Evolutionary conservation across 2,329 filamentous ascomycete genomes (phyloP), one percentile per base, ranked within the genome.

Genomic region (Diaporthe eres): DNA sequence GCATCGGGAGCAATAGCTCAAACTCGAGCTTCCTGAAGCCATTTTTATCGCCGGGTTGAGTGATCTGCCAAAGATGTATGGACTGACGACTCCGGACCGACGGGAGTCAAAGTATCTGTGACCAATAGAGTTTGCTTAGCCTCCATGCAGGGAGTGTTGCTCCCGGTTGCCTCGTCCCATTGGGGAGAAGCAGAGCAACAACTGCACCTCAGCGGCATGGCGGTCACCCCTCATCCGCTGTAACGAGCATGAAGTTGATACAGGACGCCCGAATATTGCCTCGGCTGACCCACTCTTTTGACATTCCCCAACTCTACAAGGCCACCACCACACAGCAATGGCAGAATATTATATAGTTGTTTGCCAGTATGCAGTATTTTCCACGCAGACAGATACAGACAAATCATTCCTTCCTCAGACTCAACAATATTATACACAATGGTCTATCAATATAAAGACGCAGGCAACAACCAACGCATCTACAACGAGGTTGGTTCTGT

Each of bases 401-500:
- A 25, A 13, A 10, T 19, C 7, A 25, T 44, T 7, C n/a, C 15
- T 63, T 63, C 58, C n/a, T 28, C 8, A 28, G n/a, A 19, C 17
- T 10, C 19, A 6, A 63, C 8, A 47, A 9, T 31, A 17, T 19
- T 22, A 7, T 19, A 10, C 60, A 63, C n/a, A 4, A 65, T 65
- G 61, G 25, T 47, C 25, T 65, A 47, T 17, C 61, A 65, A 47
- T 42, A 65, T 10, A 15, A 17, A 49, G 7, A 49, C 9, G 61
- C 39, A 31, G 61, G 61, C 42, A 65, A 65, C 61, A 47, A 65
- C 42, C 61, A 65, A 65, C 61, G 25, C 61, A 65, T 65, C 25
- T 34, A 65, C 42, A 31, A 65, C 3, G 61, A 65, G 42, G 61
- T 65, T n/a, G 61, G 42, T 9, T 65, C 61, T 13, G 39, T 47